Base-by-base conservation (phyloP, 129 eudicot species). In the Gnaphalium uliginosum region DNA sequence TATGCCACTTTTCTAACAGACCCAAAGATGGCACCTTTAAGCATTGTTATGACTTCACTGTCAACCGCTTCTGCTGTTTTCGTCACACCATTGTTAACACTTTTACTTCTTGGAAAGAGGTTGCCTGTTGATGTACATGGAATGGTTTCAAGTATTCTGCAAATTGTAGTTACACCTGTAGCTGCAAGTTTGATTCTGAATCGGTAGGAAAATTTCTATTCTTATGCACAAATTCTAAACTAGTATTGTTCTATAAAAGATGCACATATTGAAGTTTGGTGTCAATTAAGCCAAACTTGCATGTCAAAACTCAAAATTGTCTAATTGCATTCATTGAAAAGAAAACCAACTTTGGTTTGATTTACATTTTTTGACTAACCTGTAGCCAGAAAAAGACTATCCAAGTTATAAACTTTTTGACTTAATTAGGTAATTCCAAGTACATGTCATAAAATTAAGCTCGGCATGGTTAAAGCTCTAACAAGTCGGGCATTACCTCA, bases 1-100 rank as follows among this genome's bases (percentile, higher is more conserved):
- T 92, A 92, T 65, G 96, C 97, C n/a, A 92, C 97, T 50, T 92
- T 92, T 68, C 67, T 92, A 46, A 89, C 96, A 0, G 97, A 92
- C 76, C 93, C 90, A 19, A 37, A 62, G 70, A 89, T 92, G 97
- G 93, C 97, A 25, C 97, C 96, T 66, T 82, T 92, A 70, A 92
- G 97, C 88, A 92, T 92, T 27, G 93, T 92, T 67, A 92, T 92
- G 96, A 92, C 97, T 27, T 87, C 97, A 19, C 66, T 92, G 56
- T 92, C 96, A 33, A 92, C 97, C 56, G 93, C 96, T 50, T 68
- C 92, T 46, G 96, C 97, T 4, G 88, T 83, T 66, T 85, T 92
- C 67, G 85, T 89, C 46, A 92, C 96, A 27, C 97, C 97, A 5
- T 58, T 85, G 23, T 83, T 92, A 66, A 86, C 97, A 25, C 82